Evolutionary conservation across 768 basidiomycete genomes (phyloP), one percentile per base, ranked within the genome.

Genomic region (Amanita polypyramis): DNA sequence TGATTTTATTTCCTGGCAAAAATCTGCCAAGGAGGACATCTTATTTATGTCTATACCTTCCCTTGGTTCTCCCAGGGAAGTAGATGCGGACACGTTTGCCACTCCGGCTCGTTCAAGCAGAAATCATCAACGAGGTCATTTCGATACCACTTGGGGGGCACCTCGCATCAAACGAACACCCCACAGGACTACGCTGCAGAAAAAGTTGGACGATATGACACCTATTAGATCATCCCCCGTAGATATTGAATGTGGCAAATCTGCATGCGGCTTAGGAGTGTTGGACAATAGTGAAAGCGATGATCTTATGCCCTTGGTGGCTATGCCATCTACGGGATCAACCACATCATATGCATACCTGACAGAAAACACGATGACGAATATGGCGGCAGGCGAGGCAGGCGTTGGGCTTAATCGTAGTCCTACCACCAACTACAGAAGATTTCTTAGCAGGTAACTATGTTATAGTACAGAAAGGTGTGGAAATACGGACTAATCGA

Each of bases 361-460:
- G 32, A 45, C 45, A 14, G 45, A 48, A 32, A 46, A 47, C 46
- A 23, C 47, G 10, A 52, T 58, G 33, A 53, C 53, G 17, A 54
- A 55, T 34, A 51, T 34, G 30, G 23, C 47, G 9, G 47, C 52
- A 29, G 37, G 15, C n/a, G 36, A 42, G 29, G 56, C 54, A 4
- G 55, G 53, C 23, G 48, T 52, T n/a, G 56, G 54, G 35, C 39
- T 50, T 37, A 35, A 33, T 21, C 53, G 47, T 35, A 62, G 57
- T 51, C 64, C 68, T n/a, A 58, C 65, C 17, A 65, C 70, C 19
- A 69, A 70, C 52, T 85, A 86, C 58, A 70, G 68, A 51, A 72
- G 76, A 50, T 78, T 88, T 51, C 59, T 88, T 50, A 76, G 77
- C 62, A 78, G 70, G 85, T 85, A 55, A 39, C 78, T 25, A 4